Evolutionary conservation across 2,329 filamentous ascomycete genomes (phyloP), one percentile per base, ranked within the genome.

Genomic region (Clonostachys solani): DNA sequence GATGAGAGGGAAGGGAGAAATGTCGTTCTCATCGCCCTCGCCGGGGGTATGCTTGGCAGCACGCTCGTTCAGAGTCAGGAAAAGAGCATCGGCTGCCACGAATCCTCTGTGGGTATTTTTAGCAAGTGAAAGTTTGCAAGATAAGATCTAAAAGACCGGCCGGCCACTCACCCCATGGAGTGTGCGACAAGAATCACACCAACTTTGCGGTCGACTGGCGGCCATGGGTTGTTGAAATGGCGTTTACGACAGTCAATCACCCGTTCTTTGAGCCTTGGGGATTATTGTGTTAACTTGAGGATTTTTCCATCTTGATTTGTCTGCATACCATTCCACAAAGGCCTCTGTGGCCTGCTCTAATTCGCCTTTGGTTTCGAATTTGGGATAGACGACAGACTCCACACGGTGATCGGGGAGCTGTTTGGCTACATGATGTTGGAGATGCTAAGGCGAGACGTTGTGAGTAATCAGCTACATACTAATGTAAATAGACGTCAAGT

Each of bases 181-280:
- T 96, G 91, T 2, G 90, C 90, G 23, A 94, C 74, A 2, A 95
- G 74, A 37, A 95, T 74, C 4, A 90, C 86, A 49, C 85, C 85
- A 9, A 95, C 88, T 1, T 84, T 84, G n/a, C 87, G 84, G 55
- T 95, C 87, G 42, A 87, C 77, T 1, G 88, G 89, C 1, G 90
- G 89, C 59, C 86, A 90, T 10, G 87, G 84, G 2, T 83, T 89
- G 19, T 78, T 74, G 50, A 84, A 81, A 33, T 80, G 80, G 49
- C 83, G 80, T 61, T 95, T 90, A 50, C 75, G 66, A 15, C 92
- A 72, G 43, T 92, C 86, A 62, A 92, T 90, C 36, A 95, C 87
- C 53, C 83, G 83, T 60, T 91, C 84, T 58, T 89, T 86, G 42
- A 95, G 76, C 87, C 86, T 89, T 41, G 4, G 8, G 6, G 19